Conservation (phyloP, 2,329 filamentous ascomycete species). For the Aurifilum marmelostoma region DNA sequence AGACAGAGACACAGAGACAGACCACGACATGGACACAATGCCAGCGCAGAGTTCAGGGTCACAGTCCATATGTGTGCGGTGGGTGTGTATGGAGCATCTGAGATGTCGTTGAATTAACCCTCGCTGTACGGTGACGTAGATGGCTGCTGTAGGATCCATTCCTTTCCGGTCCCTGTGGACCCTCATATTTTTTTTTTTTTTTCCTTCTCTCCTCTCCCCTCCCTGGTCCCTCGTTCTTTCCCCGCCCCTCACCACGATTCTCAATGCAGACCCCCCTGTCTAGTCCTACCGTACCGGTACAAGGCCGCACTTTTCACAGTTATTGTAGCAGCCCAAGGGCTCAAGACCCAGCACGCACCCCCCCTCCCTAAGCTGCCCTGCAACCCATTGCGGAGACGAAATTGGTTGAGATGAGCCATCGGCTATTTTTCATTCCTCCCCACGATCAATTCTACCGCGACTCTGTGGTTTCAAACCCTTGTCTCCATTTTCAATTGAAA, state of each 20-base stretch:
- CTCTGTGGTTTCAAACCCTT: constrained; percentile 10
- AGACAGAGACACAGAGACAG: background rate
- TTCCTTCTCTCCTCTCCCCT: background rate
- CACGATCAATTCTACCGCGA: constrained; percentile 3
- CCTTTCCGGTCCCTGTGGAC: background rate
- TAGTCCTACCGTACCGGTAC: background rate
- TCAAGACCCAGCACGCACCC: background rate
- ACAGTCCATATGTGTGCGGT: constrained; percentile 17
- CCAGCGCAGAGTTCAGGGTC: background rate
- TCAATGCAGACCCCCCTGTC: constrained; percentile 1
- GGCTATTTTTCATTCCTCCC: constrained; percentile 2
- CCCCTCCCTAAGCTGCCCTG: background rate
- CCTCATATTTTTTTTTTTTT: background rate
- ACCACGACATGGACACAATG: background rate
- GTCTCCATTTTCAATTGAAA: constrained; percentile 9
- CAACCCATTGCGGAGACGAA: background rate
- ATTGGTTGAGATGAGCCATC: constrained; percentile 6
- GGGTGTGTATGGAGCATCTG: constrained; percentile 19
- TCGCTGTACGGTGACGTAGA: constrained; percentile 26
- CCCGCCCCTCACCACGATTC: background rate
- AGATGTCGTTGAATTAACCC: constrained; percentile 28
- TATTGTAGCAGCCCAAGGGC: background rate
- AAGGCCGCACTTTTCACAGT: background rate
- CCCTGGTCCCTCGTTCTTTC: background rate
- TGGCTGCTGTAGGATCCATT: constrained; percentile 15